A percentile compares a stretch with the other conserved stretches of the same genome.
These are phyloP conservation scores for Monosporozyma yasuniensis DNA, from an alignment of 805 yeast genomes.

Conservation along the genomic window DNA sequence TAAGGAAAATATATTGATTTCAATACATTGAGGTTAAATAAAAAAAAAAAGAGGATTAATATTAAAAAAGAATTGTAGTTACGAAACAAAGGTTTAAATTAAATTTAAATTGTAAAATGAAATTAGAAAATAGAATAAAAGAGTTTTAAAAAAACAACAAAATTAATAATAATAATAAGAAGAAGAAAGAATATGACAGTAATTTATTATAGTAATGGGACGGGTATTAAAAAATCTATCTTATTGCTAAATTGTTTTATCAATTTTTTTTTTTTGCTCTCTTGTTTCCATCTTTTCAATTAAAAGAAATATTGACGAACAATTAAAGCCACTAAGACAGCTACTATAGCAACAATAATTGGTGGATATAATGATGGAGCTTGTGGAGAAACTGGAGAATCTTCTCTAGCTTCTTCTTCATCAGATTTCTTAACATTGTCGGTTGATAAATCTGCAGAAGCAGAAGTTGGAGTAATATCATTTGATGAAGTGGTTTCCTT, in stretches of 20 bases:
- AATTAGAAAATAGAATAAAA: too few relatives aligned
- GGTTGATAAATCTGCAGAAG: background rate
- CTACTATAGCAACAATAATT: background rate
- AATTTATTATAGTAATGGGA: background rate
- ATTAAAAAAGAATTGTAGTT: background rate
- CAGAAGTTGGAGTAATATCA: slow-evolving; percentile 2
- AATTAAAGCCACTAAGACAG: slow-evolving; percentile 1
- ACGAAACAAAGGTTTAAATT: background rate
- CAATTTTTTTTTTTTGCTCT: background rate
- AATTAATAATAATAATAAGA: background rate
- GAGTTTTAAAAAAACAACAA: too few relatives aligned
- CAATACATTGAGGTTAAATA: background rate
- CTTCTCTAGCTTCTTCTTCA: background rate
- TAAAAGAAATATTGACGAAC: slow-evolving; percentile 2
- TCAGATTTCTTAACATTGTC: background rate
- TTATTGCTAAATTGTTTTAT: background rate
- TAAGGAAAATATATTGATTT: too few relatives aligned
- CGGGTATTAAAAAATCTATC: too few relatives aligned
- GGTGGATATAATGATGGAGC: background rate
- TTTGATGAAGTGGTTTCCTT: background rate
- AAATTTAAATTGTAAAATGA: too few relatives aligned
- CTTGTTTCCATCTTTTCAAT: too few relatives aligned
- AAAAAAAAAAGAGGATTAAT: too few relatives aligned
- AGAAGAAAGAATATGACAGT: background rate
- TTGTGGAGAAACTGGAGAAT: background rate